Percentiles rank a stretch among this genome's conserved stretches.
phyloP scores from a whole-genome alignment of 257 asterid genomes.

The Nicotiana paniculata region DNA sequence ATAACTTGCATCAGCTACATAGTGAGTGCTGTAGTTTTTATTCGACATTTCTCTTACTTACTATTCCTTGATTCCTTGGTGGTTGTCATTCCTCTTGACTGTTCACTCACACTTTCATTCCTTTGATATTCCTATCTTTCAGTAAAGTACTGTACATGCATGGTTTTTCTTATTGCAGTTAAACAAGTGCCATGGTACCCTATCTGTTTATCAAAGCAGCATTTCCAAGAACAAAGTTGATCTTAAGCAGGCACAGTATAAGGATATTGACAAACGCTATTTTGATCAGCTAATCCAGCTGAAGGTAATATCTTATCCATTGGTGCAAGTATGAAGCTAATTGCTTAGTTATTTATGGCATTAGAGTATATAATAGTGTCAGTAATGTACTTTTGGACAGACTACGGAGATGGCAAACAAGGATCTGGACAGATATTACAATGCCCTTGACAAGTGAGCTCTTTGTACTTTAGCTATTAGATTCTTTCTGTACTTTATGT shows the following conservation, averaged over 20 bases:
- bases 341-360: neutral
- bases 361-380: neutral
- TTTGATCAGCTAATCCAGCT: constrained; percentile 95
- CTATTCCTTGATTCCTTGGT: neutral
- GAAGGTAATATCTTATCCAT: constrained; percentile 47
- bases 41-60: neutral
- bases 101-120: neutral
- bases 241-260: constrained; percentile 90
- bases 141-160: neutral
- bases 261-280: constrained; percentile 92
- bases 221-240: constrained; percentile 63
- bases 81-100: neutral
- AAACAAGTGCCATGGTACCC: constrained; percentile 66
- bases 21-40: neutral
- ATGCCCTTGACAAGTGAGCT: constrained; percentile 94
- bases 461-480: neutral
- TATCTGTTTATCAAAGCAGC: constrained; percentile 81
- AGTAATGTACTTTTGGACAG: constrained; percentile 37
- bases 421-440: constrained; percentile 93
- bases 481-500: neutral
- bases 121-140: neutral
- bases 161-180: constrained; percentile 42
- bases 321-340: neutral
- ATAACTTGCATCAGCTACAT: neutral
- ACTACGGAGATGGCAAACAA: constrained; percentile 99